Percentiles rank a stretch among this genome's conserved stretches.
These are phyloP conservation scores for Coemansia sp. DNA, from an alignment of 192 early-diverging fungal genomes.

Conservation along the genomic window DNA sequence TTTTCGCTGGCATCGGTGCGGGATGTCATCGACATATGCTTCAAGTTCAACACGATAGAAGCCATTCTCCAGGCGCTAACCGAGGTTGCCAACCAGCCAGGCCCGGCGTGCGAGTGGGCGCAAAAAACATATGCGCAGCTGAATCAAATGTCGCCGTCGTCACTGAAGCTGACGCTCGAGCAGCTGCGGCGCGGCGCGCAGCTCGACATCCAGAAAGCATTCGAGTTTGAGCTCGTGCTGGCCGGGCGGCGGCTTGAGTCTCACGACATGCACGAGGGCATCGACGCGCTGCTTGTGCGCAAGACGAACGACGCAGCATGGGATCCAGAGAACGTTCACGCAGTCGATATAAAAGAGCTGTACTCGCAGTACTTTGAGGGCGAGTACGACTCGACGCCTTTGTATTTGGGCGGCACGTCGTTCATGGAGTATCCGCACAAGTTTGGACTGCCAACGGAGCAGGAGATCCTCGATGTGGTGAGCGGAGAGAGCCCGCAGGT, in stretches of 20 bases:
- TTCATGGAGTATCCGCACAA: conserved; percentile 62
- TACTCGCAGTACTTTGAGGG: conserved; percentile 59
- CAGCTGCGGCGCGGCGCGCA: conserved; percentile 74
- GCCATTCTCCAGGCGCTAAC: conserved; percentile 80
- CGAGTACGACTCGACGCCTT: conserved; percentile 17
- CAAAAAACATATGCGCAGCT: conserved; percentile 65
- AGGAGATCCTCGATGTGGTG: conserved; percentile 64
- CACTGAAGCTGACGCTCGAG: conserved; percentile 83
- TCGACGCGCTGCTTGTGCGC: conserved; percentile 72
- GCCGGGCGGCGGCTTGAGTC: conserved; percentile 72
- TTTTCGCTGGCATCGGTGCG: conserved; percentile 53
- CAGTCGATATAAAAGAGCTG: conserved; percentile 57
- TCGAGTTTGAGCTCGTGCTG: conserved; percentile 82
- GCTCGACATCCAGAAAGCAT: conserved; percentile 73
- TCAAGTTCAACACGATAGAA: conserved; percentile 77
- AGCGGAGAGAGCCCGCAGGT: conserved; percentile 65
- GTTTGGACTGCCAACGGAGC: conserved; percentile 67
- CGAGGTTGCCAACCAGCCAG: conserved; percentile 58
- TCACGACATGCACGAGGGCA: conserved; percentile 89
- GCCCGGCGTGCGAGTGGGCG: conserved; percentile 58
- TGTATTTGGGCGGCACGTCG: conserved; percentile 42
- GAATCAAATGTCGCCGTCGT: conserved; percentile 75
- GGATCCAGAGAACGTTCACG: conserved; percentile 63
- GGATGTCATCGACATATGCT: conserved; percentile 82
- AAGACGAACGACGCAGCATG: conserved; percentile 67